A percentile compares a stretch with the other conserved stretches of the same genome.
These are phyloP conservation scores for Alternaria solani DNA, from an alignment of 2,329 filamentous ascomycete genomes.

Conservation along the genomic window DNA sequence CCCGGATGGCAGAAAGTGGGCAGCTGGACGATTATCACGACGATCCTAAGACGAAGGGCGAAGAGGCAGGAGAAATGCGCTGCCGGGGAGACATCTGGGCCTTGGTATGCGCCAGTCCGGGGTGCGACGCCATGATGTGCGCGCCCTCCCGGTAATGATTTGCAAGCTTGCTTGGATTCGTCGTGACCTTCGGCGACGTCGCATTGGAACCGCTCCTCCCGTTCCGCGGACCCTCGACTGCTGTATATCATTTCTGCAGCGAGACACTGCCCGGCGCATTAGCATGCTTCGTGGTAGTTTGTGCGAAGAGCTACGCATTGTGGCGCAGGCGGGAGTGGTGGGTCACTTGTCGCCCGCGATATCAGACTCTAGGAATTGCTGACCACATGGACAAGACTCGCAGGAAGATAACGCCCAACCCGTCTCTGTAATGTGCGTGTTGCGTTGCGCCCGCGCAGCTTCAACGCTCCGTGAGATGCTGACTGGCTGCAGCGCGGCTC, in stretches of 20 bases:
- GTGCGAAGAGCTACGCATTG: slow-evolving; percentile 3
- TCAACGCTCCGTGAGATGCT: slow-evolving; percentile 14
- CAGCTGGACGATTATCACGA: neutral
- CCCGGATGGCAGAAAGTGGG: neutral
- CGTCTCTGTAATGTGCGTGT: neutral
- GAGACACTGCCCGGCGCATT: slow-evolving; percentile 7
- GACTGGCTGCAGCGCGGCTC: slow-evolving; percentile 20
- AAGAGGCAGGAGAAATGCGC: neutral
- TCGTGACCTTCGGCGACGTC: slow-evolving; percentile 25
- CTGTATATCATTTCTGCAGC: slow-evolving; percentile 17
- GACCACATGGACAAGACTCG: neutral
- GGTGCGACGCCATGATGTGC: slow-evolving; percentile 20
- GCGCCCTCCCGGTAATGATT: slow-evolving; percentile 24
- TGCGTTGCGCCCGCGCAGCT: slow-evolving; percentile 8
- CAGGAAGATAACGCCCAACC: neutral
- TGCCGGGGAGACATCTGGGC: neutral
- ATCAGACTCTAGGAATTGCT: neutral
- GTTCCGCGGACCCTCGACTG: slow-evolving; percentile 11
- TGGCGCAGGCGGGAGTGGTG: slow-evolving; percentile 2
- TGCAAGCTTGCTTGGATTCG: slow-evolving; percentile 21
- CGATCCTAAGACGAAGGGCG: neutral
- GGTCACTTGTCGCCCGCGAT: neutral
- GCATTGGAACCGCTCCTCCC: slow-evolving; percentile 15
- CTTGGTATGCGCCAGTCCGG: slow-evolving; percentile 17
- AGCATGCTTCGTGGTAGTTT: slow-evolving; percentile 3